Conservation (phyloP, 1,284 basidiomycete genomes). For the Marasmius oreades region DNA sequence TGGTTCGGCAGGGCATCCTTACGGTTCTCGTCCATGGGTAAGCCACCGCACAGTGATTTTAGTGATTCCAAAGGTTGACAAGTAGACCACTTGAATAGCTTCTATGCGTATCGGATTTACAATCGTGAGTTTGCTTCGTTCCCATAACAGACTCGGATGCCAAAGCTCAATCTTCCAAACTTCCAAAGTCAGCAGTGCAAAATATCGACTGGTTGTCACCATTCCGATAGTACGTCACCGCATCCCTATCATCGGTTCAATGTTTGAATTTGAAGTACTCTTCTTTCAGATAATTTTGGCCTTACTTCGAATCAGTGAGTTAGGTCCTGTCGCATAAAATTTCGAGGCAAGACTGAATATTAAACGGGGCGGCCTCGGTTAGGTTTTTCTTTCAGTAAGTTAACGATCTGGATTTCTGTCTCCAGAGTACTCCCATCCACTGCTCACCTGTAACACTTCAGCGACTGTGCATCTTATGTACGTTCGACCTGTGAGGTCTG, state of each 20-base stretch:
- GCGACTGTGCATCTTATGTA: neutral
- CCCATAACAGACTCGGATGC: neutral
- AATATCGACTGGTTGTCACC: neutral
- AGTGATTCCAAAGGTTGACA: neutral
- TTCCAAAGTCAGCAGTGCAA: neutral
- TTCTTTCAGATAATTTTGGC: neutral
- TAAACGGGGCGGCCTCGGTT: neutral
- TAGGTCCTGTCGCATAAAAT: too few species aligned
- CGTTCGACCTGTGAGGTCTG: neutral
- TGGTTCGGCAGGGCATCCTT: neutral
- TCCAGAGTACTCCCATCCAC: neutral
- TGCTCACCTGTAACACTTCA: neutral
- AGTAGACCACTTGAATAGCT: neutral
- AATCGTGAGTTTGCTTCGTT: neutral
- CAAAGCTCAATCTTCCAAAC: too few species aligned
- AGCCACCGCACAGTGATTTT: neutral
- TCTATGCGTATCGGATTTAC: neutral
- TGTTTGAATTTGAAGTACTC: neutral
- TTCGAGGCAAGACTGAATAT: neutral
- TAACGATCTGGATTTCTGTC: too few species aligned
- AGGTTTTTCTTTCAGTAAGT: neutral
- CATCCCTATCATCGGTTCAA: too few species aligned
- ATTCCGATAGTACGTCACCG: neutral
- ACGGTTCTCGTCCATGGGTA: constrained; percentile 3
- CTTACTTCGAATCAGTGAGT: neutral